These are phyloP conservation scores for Lecanoromycetidae sp. DNA, from an alignment of 2,329 filamentous ascomycete species.

Conservation along the genomic window DNA sequence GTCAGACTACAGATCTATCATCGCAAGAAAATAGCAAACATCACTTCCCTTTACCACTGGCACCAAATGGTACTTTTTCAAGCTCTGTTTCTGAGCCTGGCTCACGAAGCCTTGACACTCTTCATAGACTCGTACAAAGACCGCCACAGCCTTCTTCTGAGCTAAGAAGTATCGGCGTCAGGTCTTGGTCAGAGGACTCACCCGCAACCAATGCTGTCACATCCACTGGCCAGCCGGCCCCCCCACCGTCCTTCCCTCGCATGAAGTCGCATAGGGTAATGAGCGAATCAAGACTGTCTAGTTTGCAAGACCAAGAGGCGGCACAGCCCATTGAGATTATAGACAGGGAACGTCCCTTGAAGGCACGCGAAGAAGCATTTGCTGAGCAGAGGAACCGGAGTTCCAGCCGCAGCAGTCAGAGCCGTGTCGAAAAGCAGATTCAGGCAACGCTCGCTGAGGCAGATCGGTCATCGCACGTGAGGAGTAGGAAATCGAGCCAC, in stretches of 20 bases:
- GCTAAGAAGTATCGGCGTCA: background rate
- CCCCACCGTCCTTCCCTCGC: background rate
- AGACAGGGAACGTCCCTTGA: slow-evolving; percentile 18
- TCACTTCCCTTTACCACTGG: background rate
- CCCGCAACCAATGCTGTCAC: background rate
- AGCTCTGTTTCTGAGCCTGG: background rate
- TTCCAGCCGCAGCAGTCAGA: slow-evolving; percentile 32
- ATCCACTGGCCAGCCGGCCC: background rate
- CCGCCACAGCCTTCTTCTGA: background rate
- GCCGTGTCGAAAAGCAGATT: slow-evolving; percentile 48
- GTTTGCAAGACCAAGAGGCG: slow-evolving; percentile 7
- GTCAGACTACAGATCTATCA: background rate
- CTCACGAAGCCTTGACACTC: background rate
- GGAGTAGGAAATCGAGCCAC: slow-evolving; percentile 54
- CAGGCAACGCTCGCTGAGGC: slow-evolving; percentile 49
- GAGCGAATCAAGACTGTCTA: slow-evolving; percentile 2
- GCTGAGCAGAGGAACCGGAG: slow-evolving; percentile 24
- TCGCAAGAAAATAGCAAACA: background rate
- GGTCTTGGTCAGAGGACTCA: background rate
- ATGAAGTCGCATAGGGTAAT: slow-evolving; percentile 1
- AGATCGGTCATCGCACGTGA: slow-evolving; percentile 42
- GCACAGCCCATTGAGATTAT: slow-evolving; percentile 20
- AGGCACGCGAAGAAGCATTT: slow-evolving; percentile 20
- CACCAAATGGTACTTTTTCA: background rate
- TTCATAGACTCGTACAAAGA: background rate